A percentile compares a stretch with the other conserved stretches of the same genome.
Conservation (phyloP, 2,329 filamentous ascomycete species). For the Colletotrichum chrysophilum region DNA sequence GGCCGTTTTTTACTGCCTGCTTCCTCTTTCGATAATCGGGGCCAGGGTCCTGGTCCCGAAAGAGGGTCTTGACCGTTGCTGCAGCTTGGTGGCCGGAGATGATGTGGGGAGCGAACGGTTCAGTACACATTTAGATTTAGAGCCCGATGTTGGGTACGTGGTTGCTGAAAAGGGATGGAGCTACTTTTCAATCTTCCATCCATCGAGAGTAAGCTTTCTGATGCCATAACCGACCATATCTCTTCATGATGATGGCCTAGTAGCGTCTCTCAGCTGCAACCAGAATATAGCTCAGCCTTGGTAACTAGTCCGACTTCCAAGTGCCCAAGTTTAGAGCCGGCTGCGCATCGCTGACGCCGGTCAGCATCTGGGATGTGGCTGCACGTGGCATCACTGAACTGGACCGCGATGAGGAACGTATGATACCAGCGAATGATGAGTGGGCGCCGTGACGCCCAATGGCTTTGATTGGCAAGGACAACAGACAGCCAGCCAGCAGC, state of each 20-base stretch:
- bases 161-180: neutral
- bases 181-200: neutral
- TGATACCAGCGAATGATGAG: neutral
- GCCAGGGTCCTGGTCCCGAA: neutral
- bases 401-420: neutral
- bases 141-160: neutral
- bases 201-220: neutral
- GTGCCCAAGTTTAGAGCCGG: neutral
- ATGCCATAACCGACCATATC: neutral
- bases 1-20: neutral
- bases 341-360: conserved; percentile 2
- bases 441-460: neutral
- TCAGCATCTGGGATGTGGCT: neutral
- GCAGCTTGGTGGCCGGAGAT: conserved; percentile 14
- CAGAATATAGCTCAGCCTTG: neutral
- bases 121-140: neutral
- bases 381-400: neutral
- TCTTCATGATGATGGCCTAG: neutral
- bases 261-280: neutral
- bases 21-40: neutral
- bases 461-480: neutral
- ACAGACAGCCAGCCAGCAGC: neutral
- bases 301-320: neutral
- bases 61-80: conserved; percentile 16
- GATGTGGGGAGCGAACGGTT: conserved; percentile 9